Evolutionary conservation across 2,329 filamentous ascomycete species (phyloP).

Genomic region (Xylariaceae sp.): DNA sequence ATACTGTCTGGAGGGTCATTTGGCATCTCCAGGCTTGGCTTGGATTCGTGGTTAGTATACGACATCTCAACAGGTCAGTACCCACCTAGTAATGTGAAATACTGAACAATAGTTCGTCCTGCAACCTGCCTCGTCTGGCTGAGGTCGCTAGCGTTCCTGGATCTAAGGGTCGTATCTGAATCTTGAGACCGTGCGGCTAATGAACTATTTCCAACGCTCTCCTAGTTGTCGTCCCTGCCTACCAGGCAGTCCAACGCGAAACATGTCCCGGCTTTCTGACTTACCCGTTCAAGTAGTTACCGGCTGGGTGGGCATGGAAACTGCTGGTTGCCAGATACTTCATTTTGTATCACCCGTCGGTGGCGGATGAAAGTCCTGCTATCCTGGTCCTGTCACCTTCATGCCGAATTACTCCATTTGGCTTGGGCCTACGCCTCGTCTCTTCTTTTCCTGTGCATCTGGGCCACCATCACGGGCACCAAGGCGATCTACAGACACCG

Average conservation of each 20-base stretch:
- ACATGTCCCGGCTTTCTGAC: too few relatives aligned
- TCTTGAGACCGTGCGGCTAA: slow-evolving; percentile 11
- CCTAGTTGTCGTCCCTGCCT: neutral
- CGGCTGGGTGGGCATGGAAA: neutral
- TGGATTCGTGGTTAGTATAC: too few relatives aligned
- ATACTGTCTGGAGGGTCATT: too few relatives aligned
- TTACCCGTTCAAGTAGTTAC: too few relatives aligned
- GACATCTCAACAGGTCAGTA: neutral
- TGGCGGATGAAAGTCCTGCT: slow-evolving; percentile 13
- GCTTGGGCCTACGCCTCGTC: slow-evolving; percentile 15
- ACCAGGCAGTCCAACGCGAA: too few relatives aligned
- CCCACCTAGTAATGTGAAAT: slow-evolving; percentile 5
- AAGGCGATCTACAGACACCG: slow-evolving; percentile 9
- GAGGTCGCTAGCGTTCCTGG: slow-evolving; percentile 5
- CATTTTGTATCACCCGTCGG: slow-evolving; percentile 11
- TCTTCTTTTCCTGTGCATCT: slow-evolving; percentile 19
- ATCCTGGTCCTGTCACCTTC: slow-evolving; percentile 26
- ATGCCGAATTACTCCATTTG: slow-evolving; percentile 24
- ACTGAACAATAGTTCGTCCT: slow-evolving; percentile 6
- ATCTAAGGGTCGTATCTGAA: neutral
- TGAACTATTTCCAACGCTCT: neutral
- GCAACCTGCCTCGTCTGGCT: too few relatives aligned
- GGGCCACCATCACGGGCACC: slow-evolving; percentile 13
- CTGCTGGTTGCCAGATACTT: slow-evolving; percentile 5
- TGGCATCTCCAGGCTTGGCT: too few relatives aligned